Base-by-base conservation (phyloP, 1,284 basidiomycete genomes). In the Pascua sp. region DNA sequence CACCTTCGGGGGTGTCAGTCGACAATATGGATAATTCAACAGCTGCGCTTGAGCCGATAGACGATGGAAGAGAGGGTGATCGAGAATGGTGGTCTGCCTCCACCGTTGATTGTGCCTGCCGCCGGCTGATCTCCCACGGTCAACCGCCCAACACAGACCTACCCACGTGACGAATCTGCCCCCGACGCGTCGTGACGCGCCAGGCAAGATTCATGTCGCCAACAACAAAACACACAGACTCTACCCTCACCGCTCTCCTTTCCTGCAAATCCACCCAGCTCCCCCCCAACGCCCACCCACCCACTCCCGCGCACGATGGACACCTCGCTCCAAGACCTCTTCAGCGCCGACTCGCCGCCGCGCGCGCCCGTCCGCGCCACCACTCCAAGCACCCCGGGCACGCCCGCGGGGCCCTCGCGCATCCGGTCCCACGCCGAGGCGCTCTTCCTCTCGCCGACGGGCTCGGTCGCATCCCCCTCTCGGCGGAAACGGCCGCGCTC, bases 281-380 rank as follows among this genome's bases (percentile, higher is more conserved):
- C 13, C 40, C 17, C 13, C 48, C 32, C 39, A 38, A n/a, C 9
- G 11, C 49, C 11, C 32, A 18, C 11, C 12, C 32, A 36, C 42
- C 43, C 24, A n/a, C n/a, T n/a, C 39, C 16, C 40, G 11, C 37
- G 11, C 44, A 47, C 38, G 5, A 56, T 55, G 54, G 15, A 48
- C 8, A 40, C 39, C 24, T 48, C 51, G 7, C 56, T 61, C 37
- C 49, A 50, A 5, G 59, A 68, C 58, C 63, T 73, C 2, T 73
- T 73, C 65, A 61, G 39, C 13, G 42, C 42, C 46, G 49, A 68
- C 49, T 73, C 68, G 10, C 68, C 68, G 10, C 55, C 65, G 16
- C 60, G 58, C 9, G 47, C 59, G 24, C 24, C 24, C 24, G 24
- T 32, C 24, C 24, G 24, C 24, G 24, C 24, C 24, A 32, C 24